Evolutionary conservation across 148 eudicot genomes (phyloP).

Genomic region (Euryodendron excelsum): DNA sequence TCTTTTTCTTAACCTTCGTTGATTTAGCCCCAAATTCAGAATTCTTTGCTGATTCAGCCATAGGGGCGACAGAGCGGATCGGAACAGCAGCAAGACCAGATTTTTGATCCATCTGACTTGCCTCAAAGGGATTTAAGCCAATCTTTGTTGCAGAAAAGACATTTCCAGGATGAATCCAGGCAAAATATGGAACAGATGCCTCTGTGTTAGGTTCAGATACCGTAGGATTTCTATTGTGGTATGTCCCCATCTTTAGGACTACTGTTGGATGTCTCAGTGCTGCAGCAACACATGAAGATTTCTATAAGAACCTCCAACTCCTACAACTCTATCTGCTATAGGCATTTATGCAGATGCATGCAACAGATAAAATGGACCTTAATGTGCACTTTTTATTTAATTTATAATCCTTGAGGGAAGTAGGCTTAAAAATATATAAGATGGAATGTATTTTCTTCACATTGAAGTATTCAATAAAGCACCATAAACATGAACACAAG

Average conservation of each 20-base stretch:
- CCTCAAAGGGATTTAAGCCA: constrained; percentile 28
- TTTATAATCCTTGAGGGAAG: not conserved
- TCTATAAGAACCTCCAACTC: not conserved
- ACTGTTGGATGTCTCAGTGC: constrained; percentile 1
- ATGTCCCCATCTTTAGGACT: constrained; percentile 32
- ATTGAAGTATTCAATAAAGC: not conserved
- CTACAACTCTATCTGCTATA: not conserved
- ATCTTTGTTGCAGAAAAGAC: constrained; percentile 25
- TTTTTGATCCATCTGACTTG: constrained; percentile 29
- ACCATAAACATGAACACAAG: not conserved
- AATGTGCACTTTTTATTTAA: not conserved
- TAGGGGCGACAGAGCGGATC: constrained; percentile 30
- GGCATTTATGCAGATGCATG: not conserved
- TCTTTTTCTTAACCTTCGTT: constrained; percentile 35
- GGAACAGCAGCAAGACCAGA: constrained; percentile 39
- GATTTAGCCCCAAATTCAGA: constrained; percentile 18
- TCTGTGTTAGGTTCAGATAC: constrained; percentile 35
- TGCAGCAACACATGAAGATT: constrained; percentile 9
- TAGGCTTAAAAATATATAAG: not conserved
- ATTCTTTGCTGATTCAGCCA: constrained; percentile 22
- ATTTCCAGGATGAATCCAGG: constrained; percentile 35
- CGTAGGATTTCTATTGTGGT: constrained; percentile 33
- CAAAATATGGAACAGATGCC: constrained; percentile 35
- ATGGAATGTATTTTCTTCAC: not conserved
- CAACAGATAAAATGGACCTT: not conserved